Base-by-base conservation (phyloP, 192 early-diverging fungal species). In the Coemansia sp. region DNA sequence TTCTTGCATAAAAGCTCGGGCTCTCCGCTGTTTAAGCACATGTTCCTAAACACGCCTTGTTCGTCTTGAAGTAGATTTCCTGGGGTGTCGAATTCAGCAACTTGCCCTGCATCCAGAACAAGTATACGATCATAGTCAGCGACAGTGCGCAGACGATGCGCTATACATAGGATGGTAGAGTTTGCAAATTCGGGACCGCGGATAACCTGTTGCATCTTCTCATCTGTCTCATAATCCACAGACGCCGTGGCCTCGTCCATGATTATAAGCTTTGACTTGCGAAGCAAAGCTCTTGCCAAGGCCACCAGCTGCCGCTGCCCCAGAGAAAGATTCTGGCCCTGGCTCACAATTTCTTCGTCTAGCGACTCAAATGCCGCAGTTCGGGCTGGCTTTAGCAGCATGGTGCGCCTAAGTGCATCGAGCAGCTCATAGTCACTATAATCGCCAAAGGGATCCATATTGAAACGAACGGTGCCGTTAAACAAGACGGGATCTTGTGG, bases 231-330 rank as follows among this genome's bases (percentile, higher is more conserved):
- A 74, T 90, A 88, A 71, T 98, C 96, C 5, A 95, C 93, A 12
- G 86, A 89, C 3, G 92, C 95, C 0, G 96, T 95, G 1, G 95
- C 94, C 70, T 94, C 94, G 72, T 96, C 92, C 81, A 94, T 79
- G 38, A 95, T 81, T 61, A 95, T 88, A 28, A 94, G 64, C 45
- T 77, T 77, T 39, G 88, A 85, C 12, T 86, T 79, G 43, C 90
- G 86, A 39, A 95, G 74, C 70, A 93, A 83, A 9, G 92, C 91
- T 65, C 92, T 85, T 4, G 92, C 92, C 57, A 94, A 76, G 43
- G 90, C 89, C 7, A 94, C 68, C 43, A 94, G 67, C 67, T 93
- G 91, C 8, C 91, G 81, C 72, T 94, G 91, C 2, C 93, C 93
- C 53, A 90, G 82, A 7, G 88, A 90, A 57, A 94, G 87, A 66